Conservation (phyloP, 495 filamentous ascomycete species). For the Parathielavia hyrcaniae region DNA sequence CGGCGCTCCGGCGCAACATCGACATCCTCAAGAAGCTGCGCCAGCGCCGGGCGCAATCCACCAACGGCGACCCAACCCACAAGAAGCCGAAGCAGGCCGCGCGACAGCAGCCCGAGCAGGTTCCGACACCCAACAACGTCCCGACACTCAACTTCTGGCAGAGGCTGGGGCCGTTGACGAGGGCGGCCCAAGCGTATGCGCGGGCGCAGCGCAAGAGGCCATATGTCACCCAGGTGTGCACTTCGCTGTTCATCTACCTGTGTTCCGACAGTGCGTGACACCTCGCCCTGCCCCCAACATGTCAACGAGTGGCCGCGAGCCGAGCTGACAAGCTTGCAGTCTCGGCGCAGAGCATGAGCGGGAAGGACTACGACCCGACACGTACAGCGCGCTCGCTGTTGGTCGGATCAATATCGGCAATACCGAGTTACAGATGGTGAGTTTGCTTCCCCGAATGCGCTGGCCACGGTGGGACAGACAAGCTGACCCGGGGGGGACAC, state of each 20-base stretch:
- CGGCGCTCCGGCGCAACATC: constrained; percentile 24
- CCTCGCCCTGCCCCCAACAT: background rate
- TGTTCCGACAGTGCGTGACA: constrained; percentile 53
- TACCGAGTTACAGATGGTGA: constrained; percentile 77
- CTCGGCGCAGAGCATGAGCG: constrained; percentile 62
- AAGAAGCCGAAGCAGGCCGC: constrained; percentile 24
- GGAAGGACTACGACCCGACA: constrained; percentile 58
- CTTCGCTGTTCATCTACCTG: constrained; percentile 69
- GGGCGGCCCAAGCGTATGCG: constrained; percentile 63
- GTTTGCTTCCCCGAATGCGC: constrained; percentile 20
- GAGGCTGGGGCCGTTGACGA: constrained; percentile 51
- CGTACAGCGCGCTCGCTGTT: constrained; percentile 64
- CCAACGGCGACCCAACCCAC: constrained; percentile 16
- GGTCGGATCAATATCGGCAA: constrained; percentile 64
- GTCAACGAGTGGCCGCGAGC: background rate
- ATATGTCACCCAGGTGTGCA: constrained; percentile 69
- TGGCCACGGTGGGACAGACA: background rate
- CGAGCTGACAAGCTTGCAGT: constrained; percentile 33
- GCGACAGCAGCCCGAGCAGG: constrained; percentile 26
- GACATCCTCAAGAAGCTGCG: constrained; percentile 18
- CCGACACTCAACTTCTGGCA: constrained; percentile 46
- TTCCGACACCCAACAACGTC: constrained; percentile 43
- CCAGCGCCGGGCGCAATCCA: constrained; percentile 27
- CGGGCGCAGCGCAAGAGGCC: constrained; percentile 63
- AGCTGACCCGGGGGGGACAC: background rate